Conservation (phyloP, 2,329 filamentous ascomycete genomes). For the Lasiodiplodia sp. region DNA sequence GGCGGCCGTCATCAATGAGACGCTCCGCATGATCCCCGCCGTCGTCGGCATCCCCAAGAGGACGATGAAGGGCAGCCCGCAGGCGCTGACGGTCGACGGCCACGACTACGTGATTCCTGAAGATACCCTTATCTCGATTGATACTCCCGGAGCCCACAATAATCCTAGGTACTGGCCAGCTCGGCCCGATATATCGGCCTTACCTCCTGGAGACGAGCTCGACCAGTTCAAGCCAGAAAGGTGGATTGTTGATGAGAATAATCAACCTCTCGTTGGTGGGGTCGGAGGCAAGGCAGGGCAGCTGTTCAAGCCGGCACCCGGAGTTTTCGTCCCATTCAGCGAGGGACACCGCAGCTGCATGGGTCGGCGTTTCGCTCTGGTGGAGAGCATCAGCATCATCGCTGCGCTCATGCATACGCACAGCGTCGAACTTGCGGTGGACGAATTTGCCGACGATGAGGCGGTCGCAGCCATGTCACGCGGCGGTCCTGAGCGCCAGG, state of each 20-base stretch:
- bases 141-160: constrained; percentile 58
- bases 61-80: constrained; percentile 52
- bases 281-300: constrained; percentile 62
- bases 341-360: constrained; percentile 64
- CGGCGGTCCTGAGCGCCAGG: constrained; percentile 57
- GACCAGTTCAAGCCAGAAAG: constrained; percentile 75
- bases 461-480: constrained; percentile 49
- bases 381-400: constrained; percentile 62
- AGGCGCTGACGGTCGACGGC: constrained; percentile 67
- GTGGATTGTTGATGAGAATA: constrained; percentile 63
- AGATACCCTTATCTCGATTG: constrained; percentile 63
- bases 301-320: constrained; percentile 60
- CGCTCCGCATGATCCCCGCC: constrained; percentile 74
- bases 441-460: constrained; percentile 52
- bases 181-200: constrained; percentile 40
- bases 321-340: constrained; percentile 64
- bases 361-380: constrained; percentile 63
- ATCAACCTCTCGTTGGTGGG: constrained; percentile 41
- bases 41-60: constrained; percentile 76
- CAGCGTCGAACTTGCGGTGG: constrained; percentile 74
- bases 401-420: constrained; percentile 63
- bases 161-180: constrained; percentile 77
- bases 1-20: constrained; percentile 80
- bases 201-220: constrained; percentile 58
- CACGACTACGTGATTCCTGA: constrained; percentile 65